Conservation (phyloP, 139 green algal genomes). For the Chlorella sp. region DNA sequence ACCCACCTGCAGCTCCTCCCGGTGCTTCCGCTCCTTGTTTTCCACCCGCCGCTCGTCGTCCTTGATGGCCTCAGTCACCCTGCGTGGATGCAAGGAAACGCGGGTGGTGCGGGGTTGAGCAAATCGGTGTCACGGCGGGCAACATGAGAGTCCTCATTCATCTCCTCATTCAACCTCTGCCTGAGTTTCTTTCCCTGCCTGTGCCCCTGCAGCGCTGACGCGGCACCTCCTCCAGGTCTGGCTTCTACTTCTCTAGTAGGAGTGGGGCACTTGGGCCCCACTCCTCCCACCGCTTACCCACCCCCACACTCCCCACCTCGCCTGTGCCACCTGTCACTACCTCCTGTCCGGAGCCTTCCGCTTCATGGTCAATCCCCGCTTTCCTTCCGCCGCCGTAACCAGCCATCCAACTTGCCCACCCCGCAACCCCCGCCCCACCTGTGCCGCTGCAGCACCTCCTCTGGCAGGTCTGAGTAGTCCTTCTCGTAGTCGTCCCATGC, state of each 20-base stretch:
- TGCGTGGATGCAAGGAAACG: background rate
- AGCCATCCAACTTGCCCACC: background rate
- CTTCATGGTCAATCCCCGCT: no score
- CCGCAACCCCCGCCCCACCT: background rate
- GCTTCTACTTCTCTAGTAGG: no score
- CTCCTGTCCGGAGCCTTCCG: no score
- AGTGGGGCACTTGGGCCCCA: no score
- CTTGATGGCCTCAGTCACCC: conserved; percentile 35
- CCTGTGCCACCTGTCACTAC: no score
- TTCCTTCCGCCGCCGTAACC: background rate
- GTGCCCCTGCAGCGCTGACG: background rate
- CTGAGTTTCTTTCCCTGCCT: no score
- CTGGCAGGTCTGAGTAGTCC: conserved; percentile 84
- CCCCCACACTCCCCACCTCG: no score
- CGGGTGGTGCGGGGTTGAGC: no score
- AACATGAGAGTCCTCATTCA: no score
- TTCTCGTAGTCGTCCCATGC: conserved; percentile 86
- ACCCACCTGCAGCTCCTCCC: conserved; percentile 46
- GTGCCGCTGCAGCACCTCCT: conserved; percentile 57
- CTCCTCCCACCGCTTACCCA: no score
- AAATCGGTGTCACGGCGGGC: no score
- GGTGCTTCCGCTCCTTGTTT: conserved; percentile 21
- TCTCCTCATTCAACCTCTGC: no score
- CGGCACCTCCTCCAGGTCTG: background rate
- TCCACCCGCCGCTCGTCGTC: conserved; percentile 37